Base-by-base conservation (phyloP, 192 early-diverging fungal genomes). In the Entrophospora sp. region DNA sequence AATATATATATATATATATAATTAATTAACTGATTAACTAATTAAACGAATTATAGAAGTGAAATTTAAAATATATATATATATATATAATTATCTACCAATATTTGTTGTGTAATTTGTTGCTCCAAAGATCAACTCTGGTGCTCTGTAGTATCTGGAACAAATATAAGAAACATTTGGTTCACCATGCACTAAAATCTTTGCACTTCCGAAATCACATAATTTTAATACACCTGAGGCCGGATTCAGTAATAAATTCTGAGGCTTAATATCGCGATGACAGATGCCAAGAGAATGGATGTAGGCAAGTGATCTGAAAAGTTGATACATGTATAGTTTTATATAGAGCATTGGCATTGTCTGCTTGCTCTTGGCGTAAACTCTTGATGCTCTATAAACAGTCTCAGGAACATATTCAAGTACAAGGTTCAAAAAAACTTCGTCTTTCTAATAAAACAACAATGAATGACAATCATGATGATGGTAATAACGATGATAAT, bases 241-340 rank as follows among this genome's bases (percentile, higher is more conserved):
- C 58, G 91, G 91, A 73, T 97, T 89, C 40, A 99, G 79, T 55
- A 99, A 81, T 75, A 99, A 75, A 74, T 99, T 99, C 76, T 97
- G 96, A 58, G 96, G 96, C 79, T 99, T 99, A 72, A 99, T 97
- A 75, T 99, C 96, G 65, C 96, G 87, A 70, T 99, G 96, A 79
- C 96, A 99, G 69, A 99, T 97, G 25, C 95, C 96, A 49, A 95
- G 79, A 40, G 91, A 86, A 75, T 99, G 96, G 72, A 93, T 93
- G 73, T 96, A 99, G 49, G 94, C 93, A 53, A 99, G 79, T 70
- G 95, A 92, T 67, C 96, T 81, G 86, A 96, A 93, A 56, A 97
- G 77, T 74, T 99, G 96, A 78, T 99, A 99, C 89, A 97, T 96
- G 79, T 95, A 99, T 55, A 97, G 79, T 87, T 99, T 97, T 68